Percentiles rank a stretch among this genome's conserved stretches.
Conservation (phyloP, 2,329 filamentous ascomycete species). For the Seiridium cupressi region DNA sequence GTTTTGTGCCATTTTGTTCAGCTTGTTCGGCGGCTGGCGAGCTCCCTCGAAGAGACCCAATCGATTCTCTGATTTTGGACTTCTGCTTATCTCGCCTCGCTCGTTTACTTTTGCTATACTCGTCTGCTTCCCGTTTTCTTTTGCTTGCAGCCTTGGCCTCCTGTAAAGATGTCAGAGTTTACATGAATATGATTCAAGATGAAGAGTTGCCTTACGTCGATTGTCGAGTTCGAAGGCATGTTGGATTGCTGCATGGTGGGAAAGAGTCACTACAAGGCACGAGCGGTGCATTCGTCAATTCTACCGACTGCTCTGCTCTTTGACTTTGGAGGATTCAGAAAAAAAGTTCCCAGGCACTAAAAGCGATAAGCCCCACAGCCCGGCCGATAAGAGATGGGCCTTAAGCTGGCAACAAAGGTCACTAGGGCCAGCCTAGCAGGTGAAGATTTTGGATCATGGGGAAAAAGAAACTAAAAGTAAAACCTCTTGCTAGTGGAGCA, state of each 20-base stretch:
- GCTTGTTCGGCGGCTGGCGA: not conserved
- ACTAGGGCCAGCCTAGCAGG: no score
- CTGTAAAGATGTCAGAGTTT: conserved; percentile 16
- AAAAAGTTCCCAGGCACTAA: conserved; percentile 4
- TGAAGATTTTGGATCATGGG: no score
- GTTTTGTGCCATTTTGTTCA: not conserved
- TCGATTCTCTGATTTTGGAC: conserved; percentile 12
- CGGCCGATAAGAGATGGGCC: not conserved
- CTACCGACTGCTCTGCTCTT: not conserved
- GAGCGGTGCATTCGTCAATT: not conserved
- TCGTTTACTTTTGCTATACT: conserved; percentile 39
- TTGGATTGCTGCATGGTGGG: not conserved
- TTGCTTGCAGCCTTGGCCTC: conserved; percentile 39
- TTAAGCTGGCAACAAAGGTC: no score
- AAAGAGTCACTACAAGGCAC: conserved; percentile 1
- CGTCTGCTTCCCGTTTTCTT: conserved; percentile 44
- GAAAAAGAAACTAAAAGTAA: no score
- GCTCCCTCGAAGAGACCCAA: conserved; percentile 6
- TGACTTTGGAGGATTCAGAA: not conserved
- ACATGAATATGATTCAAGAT: not conserved
- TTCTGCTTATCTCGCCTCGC: conserved; percentile 30
- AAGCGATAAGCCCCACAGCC: conserved; percentile 8
- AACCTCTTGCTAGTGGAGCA: no score
- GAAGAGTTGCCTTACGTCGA: conserved; percentile 19
- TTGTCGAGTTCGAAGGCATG: conserved; percentile 22